Evolutionary conservation across 1,139 yeast species (phyloP).

Genomic region (Yamadazyma buinensis): DNA sequence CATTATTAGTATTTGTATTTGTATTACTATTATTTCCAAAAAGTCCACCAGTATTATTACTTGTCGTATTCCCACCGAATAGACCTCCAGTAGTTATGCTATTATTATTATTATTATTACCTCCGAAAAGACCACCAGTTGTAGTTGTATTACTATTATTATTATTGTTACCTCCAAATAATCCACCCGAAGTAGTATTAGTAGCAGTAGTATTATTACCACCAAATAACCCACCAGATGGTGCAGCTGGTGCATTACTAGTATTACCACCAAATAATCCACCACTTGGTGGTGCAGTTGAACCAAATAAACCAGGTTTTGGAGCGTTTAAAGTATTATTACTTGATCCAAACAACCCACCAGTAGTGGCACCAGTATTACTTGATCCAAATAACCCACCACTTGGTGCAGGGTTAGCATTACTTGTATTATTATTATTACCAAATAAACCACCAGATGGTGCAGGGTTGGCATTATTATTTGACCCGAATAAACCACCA

Average conservation of each 20-base stretch:
- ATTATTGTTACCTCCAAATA: slow-evolving; percentile 15
- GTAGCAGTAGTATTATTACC: slow-evolving; percentile 7
- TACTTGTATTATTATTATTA: slow-evolving; percentile 6
- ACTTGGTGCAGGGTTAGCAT: slow-evolving; percentile 1
- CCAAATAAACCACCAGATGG: slow-evolving; percentile 15
- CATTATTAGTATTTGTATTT: too few relatives aligned
- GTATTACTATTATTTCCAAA: too few relatives aligned
- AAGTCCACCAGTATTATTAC: too few relatives aligned
- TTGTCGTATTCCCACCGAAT: slow-evolving; percentile 8
- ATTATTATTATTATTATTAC: not conserved
- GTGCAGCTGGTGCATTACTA: not conserved
- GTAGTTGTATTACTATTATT: too few relatives aligned
- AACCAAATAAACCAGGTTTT: too few relatives aligned
- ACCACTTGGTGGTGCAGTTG: slow-evolving; percentile 8
- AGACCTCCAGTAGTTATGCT: slow-evolving; percentile 7
- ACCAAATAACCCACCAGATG: slow-evolving; percentile 21
- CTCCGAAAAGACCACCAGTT: too few relatives aligned
- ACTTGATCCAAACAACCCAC: slow-evolving; percentile 17
- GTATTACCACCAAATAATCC: slow-evolving; percentile 17
- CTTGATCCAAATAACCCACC: slow-evolving; percentile 13
- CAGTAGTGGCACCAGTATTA: slow-evolving; percentile 4
- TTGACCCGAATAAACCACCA: slow-evolving; percentile 20
- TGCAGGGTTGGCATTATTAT: slow-evolving; percentile 4
- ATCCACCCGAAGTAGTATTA: slow-evolving; percentile 13
- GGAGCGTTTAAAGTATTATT: slow-evolving; percentile 7